phyloP scores from a whole-genome alignment of 768 basidiomycete genomes.

The Suillus occidentalis region DNA sequence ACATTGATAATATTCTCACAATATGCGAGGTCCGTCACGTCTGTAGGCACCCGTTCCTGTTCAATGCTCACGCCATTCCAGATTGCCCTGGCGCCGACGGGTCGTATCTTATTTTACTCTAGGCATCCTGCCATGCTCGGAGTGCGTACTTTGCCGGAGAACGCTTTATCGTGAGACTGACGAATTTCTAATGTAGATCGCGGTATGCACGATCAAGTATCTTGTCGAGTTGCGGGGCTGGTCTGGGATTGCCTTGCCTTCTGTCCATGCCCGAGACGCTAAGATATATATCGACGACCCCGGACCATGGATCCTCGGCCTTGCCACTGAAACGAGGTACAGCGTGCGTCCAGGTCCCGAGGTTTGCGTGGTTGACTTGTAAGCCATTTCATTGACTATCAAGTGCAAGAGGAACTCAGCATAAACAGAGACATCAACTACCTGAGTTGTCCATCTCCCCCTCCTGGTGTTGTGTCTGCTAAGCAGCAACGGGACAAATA shows the following conservation, averaged over 20 bases:
- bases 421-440: constrained; percentile 72
- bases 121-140: constrained; percentile 91
- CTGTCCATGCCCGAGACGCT: constrained; percentile 86
- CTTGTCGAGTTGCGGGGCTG: constrained; percentile 91
- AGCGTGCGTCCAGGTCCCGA: constrained; percentile 74
- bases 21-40: constrained; percentile 71
- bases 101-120: constrained; percentile 84
- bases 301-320: constrained; percentile 93
- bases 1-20: constrained; percentile 90
- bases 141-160: constrained; percentile 36
- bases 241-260: constrained; percentile 82
- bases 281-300: constrained; percentile 95
- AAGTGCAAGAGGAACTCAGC: background rate
- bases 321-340: constrained; percentile 83
- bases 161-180: background rate
- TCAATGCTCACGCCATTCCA: constrained; percentile 25
- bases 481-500: constrained; percentile 84
- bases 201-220: constrained; percentile 88
- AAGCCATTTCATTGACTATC: constrained; percentile 30
- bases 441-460: constrained; percentile 81
- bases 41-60: background rate
- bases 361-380: constrained; percentile 87
- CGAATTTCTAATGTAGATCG: constrained; percentile 48
- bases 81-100: constrained; percentile 87
- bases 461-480: constrained; percentile 67